Evolutionary conservation across 2,329 filamentous ascomycete species (phyloP).

Genomic region (Daldinia sp.): DNA sequence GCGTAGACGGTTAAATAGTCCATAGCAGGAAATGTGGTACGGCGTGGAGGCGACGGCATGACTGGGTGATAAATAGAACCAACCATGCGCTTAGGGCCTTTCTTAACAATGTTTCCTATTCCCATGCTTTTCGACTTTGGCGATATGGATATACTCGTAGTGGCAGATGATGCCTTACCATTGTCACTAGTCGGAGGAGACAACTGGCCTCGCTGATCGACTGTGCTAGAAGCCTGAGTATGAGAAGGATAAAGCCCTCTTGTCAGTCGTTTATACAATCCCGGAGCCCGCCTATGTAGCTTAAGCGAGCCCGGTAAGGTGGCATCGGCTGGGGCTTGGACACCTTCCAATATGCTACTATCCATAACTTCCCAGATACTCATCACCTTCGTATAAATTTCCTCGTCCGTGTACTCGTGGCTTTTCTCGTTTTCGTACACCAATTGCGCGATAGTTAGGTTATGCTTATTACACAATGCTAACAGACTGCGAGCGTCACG

Average conservation of each 20-base stretch:
- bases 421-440: conserved; percentile 67
- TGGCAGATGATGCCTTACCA: conserved; percentile 11
- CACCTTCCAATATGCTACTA: conserved; percentile 62
- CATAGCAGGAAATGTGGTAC: conserved; percentile 63
- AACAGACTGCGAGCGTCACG: conserved; percentile 61
- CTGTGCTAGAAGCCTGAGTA: conserved; percentile 38
- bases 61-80: conserved; percentile 62
- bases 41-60: conserved; percentile 59
- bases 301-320: conserved; percentile 62
- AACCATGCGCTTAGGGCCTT: conserved; percentile 57
- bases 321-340: conserved; percentile 58
- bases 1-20: conserved; percentile 64
- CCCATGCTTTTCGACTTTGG: conserved; percentile 30
- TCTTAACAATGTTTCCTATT: conserved; percentile 44
- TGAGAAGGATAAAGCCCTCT: conserved; percentile 60
- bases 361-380: conserved; percentile 67
- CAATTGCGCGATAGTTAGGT: conserved; percentile 64
- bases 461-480: conserved; percentile 62
- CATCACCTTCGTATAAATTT: conserved; percentile 61
- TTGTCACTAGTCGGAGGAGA: conserved; percentile 28
- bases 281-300: conserved; percentile 61
- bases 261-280: conserved; percentile 59
- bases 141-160: conserved; percentile 7
- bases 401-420: conserved; percentile 62
- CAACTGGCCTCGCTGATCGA: conserved; percentile 34